A percentile compares a stretch with the other conserved stretches of the same genome.
Evolutionary conservation across 345 rosid genomes (phyloP).

Genomic region (Psidium guajava): DNA sequence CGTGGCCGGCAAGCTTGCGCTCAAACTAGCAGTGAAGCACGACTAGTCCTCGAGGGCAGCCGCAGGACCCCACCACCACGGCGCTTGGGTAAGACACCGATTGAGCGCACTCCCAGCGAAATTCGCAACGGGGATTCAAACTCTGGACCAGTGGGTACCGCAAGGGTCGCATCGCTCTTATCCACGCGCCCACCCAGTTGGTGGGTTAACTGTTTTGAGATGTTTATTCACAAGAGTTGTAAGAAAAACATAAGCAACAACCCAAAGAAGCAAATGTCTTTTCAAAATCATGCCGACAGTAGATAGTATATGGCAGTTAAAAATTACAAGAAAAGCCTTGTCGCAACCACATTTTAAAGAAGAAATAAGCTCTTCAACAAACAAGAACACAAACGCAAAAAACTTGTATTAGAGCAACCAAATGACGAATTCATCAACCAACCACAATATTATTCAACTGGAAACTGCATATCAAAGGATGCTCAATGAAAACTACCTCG

Average conservation of each 20-base stretch:
- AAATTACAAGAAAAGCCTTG: not conserved
- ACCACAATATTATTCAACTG: not conserved
- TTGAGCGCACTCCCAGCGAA: too few species aligned
- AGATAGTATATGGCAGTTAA: not conserved
- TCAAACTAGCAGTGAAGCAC: too few species aligned
- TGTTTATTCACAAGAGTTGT: not conserved
- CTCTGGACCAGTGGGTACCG: too few species aligned
- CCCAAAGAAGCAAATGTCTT: not conserved
- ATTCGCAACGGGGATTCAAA: too few species aligned
- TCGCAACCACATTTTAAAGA: not conserved
- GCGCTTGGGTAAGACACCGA: too few species aligned
- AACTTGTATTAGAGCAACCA: not conserved
- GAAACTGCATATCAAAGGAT: not conserved
- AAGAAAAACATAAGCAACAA: not conserved
- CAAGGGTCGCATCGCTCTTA: too few species aligned
- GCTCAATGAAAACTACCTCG: slow-evolving; percentile 49
- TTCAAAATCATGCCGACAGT: not conserved
- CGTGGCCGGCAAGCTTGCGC: too few species aligned
- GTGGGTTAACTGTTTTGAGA: not conserved
- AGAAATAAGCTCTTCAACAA: not conserved
- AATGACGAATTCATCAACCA: not conserved
- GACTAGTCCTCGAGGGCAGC: too few species aligned
- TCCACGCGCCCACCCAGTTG: too few species aligned
- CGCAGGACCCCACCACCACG: too few species aligned
- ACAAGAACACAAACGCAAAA: not conserved